phyloP scores from a whole-genome alignment of 208 protist genomes.

The Leishmania braziliensis region DNA sequence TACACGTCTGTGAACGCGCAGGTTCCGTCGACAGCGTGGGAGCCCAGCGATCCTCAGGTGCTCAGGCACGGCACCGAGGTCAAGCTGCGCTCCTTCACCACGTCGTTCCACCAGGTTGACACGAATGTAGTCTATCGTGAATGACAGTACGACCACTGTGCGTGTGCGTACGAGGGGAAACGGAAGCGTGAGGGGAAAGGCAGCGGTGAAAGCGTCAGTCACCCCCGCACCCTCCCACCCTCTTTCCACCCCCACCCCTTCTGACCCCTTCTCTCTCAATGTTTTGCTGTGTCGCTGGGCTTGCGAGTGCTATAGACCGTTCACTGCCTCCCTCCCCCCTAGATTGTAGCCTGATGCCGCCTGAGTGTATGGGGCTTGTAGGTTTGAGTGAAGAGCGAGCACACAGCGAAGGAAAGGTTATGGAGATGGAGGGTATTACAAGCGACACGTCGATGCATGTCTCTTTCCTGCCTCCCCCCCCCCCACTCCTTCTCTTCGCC shows the following conservation, averaged over 20 bases:
- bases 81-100: conserved; percentile 95
- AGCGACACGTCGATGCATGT: not conserved
- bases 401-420: not conserved
- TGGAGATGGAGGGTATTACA: not conserved
- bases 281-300: not conserved
- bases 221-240: no score
- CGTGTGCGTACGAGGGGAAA: not conserved
- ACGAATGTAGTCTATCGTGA: conserved; percentile 87
- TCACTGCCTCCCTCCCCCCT: conserved; percentile 1
- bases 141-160: conserved; percentile 7
- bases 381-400: not conserved
- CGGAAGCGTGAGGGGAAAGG: not conserved
- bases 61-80: conserved; percentile 93
- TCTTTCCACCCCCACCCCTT: not conserved
- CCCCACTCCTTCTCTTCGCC: not conserved
- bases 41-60: conserved; percentile 95
- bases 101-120: conserved; percentile 91
- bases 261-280: not conserved
- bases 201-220: not conserved
- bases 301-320: not conserved
- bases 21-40: conserved; percentile 92
- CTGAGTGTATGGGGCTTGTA: not conserved
- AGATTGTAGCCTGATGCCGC: not conserved
- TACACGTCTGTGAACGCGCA: conserved; percentile 87
- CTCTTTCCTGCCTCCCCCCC: not conserved